phyloP scores from a whole-genome alignment of 1,284 basidiomycete species.

The Fistulinella staudtii region DNA sequence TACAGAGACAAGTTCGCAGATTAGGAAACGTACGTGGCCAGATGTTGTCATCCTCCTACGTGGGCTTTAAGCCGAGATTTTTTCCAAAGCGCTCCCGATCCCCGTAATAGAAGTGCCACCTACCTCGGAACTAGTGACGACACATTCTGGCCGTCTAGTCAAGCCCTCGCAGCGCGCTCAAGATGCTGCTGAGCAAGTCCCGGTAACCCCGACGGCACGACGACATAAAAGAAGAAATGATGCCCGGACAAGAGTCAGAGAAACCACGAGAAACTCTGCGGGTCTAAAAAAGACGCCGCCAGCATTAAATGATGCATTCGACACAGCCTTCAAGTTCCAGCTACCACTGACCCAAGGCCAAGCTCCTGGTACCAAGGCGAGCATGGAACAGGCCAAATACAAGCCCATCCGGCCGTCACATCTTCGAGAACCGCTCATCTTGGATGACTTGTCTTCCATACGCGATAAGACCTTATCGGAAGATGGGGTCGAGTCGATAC shows the following conservation, averaged over 20 bases:
- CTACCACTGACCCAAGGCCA: too few relatives aligned
- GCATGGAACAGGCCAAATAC: background rate
- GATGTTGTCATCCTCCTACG: background rate
- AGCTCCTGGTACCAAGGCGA: background rate
- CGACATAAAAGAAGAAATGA: constrained; percentile 3
- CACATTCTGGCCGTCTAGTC: constrained; percentile 24
- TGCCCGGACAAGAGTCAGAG: background rate
- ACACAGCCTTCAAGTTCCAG: too few relatives aligned
- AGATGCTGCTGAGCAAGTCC: constrained; percentile 3
- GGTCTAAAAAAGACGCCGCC: too few relatives aligned
- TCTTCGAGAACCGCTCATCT: constrained; percentile 5
- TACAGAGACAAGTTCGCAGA: constrained; percentile 22
- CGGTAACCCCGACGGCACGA: background rate
- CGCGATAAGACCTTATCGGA: too few relatives aligned
- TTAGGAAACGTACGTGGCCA: constrained; percentile 24
- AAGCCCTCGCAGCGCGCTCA: constrained; percentile 20
- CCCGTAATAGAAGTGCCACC: constrained; percentile 4
- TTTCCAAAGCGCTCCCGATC: constrained; percentile 15
- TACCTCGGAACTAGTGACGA: constrained; percentile 9
- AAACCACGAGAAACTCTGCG: too few relatives aligned
- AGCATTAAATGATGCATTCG: too few relatives aligned
- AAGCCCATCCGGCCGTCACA: constrained; percentile 14
- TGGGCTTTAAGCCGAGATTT: constrained; percentile 8
- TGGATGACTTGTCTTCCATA: too few relatives aligned
- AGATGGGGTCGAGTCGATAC: background rate